These are phyloP conservation scores for Neonectria coccinea DNA, from an alignment of 2,329 filamentous ascomycete species.

Conservation along the genomic window DNA sequence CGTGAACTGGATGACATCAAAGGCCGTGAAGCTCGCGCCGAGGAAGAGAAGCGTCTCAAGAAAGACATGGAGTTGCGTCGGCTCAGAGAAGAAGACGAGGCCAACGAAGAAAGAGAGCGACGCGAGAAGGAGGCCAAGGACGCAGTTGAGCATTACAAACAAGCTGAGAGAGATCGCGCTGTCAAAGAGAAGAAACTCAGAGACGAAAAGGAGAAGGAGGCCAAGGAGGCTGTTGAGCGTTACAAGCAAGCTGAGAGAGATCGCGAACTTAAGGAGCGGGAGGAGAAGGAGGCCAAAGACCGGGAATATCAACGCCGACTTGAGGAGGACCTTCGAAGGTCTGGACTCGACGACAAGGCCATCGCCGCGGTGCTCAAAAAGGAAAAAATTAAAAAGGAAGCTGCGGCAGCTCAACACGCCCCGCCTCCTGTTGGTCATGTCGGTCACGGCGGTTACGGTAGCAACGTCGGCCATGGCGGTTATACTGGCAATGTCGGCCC, in stretches of 20 bases:
- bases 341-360: slow-evolving; percentile 69
- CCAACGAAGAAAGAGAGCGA: slow-evolving; percentile 47
- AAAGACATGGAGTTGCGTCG: slow-evolving; percentile 63
- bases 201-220: slow-evolving; percentile 63
- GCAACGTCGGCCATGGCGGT: slow-evolving; percentile 13
- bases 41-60: slow-evolving; percentile 64
- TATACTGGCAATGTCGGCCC: neutral
- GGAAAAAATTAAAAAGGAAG: slow-evolving; percentile 58
- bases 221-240: slow-evolving; percentile 62
- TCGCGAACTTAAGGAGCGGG: slow-evolving; percentile 58
- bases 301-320: slow-evolving; percentile 65
- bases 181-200: slow-evolving; percentile 61
- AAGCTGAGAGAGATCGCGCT: slow-evolving; percentile 56
- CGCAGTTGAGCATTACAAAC: slow-evolving; percentile 65
- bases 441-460: slow-evolving; percentile 17
- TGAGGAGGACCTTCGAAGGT: slow-evolving; percentile 68
- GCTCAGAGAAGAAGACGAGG: slow-evolving; percentile 60
- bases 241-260: slow-evolving; percentile 63
- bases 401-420: slow-evolving; percentile 29
- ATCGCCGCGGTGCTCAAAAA: slow-evolving; percentile 71
- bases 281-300: slow-evolving; percentile 57
- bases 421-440: slow-evolving; percentile 13
- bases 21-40: slow-evolving; percentile 58
- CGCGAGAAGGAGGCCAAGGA: slow-evolving; percentile 62
- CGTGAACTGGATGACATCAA: slow-evolving; percentile 62